Percentiles rank a stretch among this genome's conserved stretches.
These are phyloP conservation scores for Stromatinia cepivora DNA, from an alignment of 2,329 filamentous ascomycete species.

Conservation along the genomic window DNA sequence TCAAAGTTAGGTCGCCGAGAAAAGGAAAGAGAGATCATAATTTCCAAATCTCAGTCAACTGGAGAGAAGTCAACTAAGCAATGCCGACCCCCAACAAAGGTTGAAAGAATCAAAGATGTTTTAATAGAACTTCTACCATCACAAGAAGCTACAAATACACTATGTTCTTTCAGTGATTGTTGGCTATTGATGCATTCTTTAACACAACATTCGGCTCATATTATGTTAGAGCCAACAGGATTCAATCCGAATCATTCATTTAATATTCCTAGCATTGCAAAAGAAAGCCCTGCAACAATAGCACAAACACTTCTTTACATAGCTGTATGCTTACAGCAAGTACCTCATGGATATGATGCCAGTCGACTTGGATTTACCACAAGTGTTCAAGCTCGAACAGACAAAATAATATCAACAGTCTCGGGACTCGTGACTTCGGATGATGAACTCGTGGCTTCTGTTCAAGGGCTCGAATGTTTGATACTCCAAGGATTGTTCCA, in stretches of 20 bases:
- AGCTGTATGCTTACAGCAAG: slow-evolving; percentile 38
- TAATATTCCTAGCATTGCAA: slow-evolving; percentile 32
- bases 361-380: slow-evolving; percentile 30
- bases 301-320: slow-evolving; percentile 37
- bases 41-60: slow-evolving; percentile 28
- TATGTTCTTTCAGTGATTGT: slow-evolving; percentile 32
- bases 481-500: slow-evolving; percentile 50
- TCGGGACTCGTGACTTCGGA: slow-evolving; percentile 46
- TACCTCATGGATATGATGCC: slow-evolving; percentile 34
- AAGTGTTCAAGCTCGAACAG: slow-evolving; percentile 33
- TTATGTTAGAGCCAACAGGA: slow-evolving; percentile 14
- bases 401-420: slow-evolving; percentile 35
- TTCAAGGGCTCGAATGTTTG: slow-evolving; percentile 55
- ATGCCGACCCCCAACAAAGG: slow-evolving; percentile 31
- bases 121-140: slow-evolving; percentile 37
- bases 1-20: slow-evolving; percentile 35
- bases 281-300: slow-evolving; percentile 34
- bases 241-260: slow-evolving; percentile 26
- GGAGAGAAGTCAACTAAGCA: slow-evolving; percentile 25
- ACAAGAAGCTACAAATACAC: slow-evolving; percentile 35
- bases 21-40: slow-evolving; percentile 27
- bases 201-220: slow-evolving; percentile 19
- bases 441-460: slow-evolving; percentile 48
- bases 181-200: slow-evolving; percentile 37
- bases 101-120: slow-evolving; percentile 36